These are phyloP conservation scores for Hemileccinum rubropunctum DNA, from an alignment of 768 basidiomycete species.

Conservation along the genomic window DNA sequence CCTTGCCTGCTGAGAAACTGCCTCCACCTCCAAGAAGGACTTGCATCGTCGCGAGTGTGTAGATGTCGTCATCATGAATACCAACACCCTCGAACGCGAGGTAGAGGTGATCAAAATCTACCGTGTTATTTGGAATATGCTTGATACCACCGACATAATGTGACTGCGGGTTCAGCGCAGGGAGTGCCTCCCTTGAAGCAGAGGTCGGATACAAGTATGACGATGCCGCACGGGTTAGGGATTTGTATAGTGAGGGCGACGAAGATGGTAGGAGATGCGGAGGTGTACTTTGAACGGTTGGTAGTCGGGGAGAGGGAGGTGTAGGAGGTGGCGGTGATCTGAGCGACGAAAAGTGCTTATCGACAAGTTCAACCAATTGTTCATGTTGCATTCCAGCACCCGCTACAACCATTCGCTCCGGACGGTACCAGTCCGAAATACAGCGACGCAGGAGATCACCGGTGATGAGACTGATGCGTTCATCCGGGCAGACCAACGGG, in stretches of 20 bases:
- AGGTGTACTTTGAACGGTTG: constrained; percentile 38
- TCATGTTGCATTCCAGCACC: constrained; percentile 92
- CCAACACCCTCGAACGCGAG: constrained; percentile 90
- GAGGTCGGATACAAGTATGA: constrained; percentile 58
- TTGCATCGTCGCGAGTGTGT: constrained; percentile 90
- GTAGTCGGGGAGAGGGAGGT: constrained; percentile 25
- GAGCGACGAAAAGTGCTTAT: constrained; percentile 79
- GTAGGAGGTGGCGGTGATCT: constrained; percentile 34
- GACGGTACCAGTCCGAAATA: constrained; percentile 82
- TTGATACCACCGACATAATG: constrained; percentile 84
- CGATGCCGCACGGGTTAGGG: constrained; percentile 73
- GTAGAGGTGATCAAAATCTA: constrained; percentile 91
- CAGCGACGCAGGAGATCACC: constrained; percentile 56
- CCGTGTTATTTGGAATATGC: constrained; percentile 55
- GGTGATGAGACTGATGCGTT: constrained; percentile 70
- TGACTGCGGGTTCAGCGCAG: constrained; percentile 32
- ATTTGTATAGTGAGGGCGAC: constrained; percentile 56
- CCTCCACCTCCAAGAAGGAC: constrained; percentile 94
- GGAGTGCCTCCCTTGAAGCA: constrained; percentile 6
- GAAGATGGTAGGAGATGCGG: constrained; percentile 59
- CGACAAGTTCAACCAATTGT: constrained; percentile 79
- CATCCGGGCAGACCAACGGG: constrained; percentile 82
- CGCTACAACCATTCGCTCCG: constrained; percentile 93
- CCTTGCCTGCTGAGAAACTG: constrained; percentile 86
- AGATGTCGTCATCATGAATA: constrained; percentile 89